phyloP scores from a whole-genome alignment of 208 protist genomes.

The Porcisia hertigi region DNA sequence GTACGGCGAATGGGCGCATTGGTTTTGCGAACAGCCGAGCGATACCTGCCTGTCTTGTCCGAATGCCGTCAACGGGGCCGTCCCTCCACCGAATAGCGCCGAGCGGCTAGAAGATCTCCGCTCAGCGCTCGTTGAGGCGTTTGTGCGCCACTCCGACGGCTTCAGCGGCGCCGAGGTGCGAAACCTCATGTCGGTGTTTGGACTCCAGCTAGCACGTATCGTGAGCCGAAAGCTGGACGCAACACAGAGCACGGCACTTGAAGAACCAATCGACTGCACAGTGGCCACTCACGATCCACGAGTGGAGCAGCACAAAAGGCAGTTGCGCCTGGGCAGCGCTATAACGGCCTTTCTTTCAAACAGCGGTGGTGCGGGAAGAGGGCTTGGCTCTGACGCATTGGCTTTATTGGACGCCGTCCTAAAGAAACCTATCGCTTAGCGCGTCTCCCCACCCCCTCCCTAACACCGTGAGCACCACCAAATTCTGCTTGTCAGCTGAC shows the following conservation, averaged over 20 bases:
- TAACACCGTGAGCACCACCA: background rate
- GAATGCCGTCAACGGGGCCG: background rate
- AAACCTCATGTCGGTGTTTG: conserved; percentile 55
- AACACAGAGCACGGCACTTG: background rate
- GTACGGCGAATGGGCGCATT: conserved; percentile 60
- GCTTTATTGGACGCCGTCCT: conserved; percentile 1
- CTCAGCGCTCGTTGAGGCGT: conserved; percentile 31
- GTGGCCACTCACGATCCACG: background rate
- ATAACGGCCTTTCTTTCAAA: conserved; percentile 7
- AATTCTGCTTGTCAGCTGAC: background rate
- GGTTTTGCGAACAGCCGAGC: conserved; percentile 31
- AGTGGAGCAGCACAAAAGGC: background rate
- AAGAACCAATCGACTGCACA: background rate
- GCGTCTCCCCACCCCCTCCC: background rate
- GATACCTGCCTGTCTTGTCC: too few species aligned
- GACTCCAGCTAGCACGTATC: conserved; percentile 40
- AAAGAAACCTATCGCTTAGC: background rate
- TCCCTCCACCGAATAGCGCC: background rate
- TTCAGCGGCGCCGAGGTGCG: conserved; percentile 62
- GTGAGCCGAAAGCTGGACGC: conserved; percentile 4
- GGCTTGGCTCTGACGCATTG: background rate
- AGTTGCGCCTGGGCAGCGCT: background rate
- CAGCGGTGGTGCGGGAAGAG: background rate
- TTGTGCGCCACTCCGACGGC: conserved; percentile 49
- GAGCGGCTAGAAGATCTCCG: background rate